Evolutionary conservation across 2,329 filamentous ascomycete species (phyloP).

Genomic region (Alternaria atra): DNA sequence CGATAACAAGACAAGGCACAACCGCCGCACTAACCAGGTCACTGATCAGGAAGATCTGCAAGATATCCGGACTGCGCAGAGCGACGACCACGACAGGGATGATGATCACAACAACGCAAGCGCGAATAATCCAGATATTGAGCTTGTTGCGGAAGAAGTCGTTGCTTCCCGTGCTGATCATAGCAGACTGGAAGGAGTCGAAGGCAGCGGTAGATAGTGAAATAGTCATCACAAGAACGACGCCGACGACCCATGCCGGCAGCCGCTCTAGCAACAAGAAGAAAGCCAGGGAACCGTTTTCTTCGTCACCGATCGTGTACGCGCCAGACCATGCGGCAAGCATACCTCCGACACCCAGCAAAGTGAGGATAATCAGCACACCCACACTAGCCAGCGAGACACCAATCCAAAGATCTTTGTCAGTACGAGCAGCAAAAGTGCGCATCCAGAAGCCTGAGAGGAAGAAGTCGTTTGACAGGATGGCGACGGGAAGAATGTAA

Average conservation of each 20-base stretch:
- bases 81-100: constrained; percentile 78
- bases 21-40: constrained; percentile 80
- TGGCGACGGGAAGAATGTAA: constrained; percentile 82
- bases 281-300: constrained; percentile 74
- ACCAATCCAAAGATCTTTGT: constrained; percentile 80
- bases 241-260: constrained; percentile 81
- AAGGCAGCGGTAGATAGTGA: constrained; percentile 80
- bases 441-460: constrained; percentile 85
- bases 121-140: constrained; percentile 77
- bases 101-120: constrained; percentile 74
- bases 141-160: constrained; percentile 85
- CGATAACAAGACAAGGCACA: constrained; percentile 78
- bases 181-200: constrained; percentile 81
- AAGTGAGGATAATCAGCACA: constrained; percentile 73
- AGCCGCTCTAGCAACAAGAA: constrained; percentile 77
- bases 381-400: constrained; percentile 70
- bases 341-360: constrained; percentile 77
- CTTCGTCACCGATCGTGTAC: constrained; percentile 68
- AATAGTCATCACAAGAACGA: constrained; percentile 83
- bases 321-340: constrained; percentile 82
- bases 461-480: constrained; percentile 88
- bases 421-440: constrained; percentile 80
- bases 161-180: constrained; percentile 86
- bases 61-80: constrained; percentile 74
- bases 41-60: constrained; percentile 84